These are phyloP conservation scores for Crataegus laevigata DNA, from an alignment of 306 rosid species.

Conservation along the genomic window DNA sequence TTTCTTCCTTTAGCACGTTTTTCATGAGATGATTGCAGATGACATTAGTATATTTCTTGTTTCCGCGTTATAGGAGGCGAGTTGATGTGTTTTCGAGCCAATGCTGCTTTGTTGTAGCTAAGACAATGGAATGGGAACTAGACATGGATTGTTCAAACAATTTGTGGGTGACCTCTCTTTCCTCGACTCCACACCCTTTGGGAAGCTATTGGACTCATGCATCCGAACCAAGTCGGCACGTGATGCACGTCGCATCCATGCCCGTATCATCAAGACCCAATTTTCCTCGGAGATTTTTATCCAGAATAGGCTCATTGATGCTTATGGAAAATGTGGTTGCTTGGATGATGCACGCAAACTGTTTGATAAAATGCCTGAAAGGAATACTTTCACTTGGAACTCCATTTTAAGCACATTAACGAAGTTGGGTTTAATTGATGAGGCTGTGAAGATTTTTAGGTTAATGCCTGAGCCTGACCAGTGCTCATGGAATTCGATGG, in stretches of 20 bases:
- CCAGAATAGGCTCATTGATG: conserved; percentile 25
- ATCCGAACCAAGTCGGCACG: not conserved
- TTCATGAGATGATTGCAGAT: not conserved
- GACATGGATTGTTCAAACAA: conserved; percentile 10
- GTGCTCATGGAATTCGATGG: conserved; percentile 24
- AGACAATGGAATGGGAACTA: not conserved
- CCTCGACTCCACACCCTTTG: conserved; percentile 21
- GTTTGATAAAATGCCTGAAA: conserved; percentile 20
- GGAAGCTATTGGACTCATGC: conserved; percentile 22
- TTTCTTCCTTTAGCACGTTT: not conserved
- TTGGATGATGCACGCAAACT: conserved; percentile 17
- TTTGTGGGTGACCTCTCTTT: conserved; percentile 15
- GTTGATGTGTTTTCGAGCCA: no score
- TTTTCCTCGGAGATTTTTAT: conserved; percentile 15
- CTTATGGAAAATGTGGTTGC: conserved; percentile 15
- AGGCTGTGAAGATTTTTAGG: conserved; percentile 10
- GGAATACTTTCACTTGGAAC: conserved; percentile 21
- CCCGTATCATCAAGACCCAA: conserved; percentile 11
- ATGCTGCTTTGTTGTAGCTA: no score
- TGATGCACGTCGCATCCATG: conserved; percentile 19
- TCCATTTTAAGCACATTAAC: conserved; percentile 8
- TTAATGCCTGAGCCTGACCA: conserved; percentile 14
- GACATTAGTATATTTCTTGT: not conserved
- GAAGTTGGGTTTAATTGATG: conserved; percentile 13
- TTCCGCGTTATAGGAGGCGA: not conserved